Evolutionary conservation across 148 eudicot species (phyloP).

Genomic region (Dianthus caryophyllus): DNA sequence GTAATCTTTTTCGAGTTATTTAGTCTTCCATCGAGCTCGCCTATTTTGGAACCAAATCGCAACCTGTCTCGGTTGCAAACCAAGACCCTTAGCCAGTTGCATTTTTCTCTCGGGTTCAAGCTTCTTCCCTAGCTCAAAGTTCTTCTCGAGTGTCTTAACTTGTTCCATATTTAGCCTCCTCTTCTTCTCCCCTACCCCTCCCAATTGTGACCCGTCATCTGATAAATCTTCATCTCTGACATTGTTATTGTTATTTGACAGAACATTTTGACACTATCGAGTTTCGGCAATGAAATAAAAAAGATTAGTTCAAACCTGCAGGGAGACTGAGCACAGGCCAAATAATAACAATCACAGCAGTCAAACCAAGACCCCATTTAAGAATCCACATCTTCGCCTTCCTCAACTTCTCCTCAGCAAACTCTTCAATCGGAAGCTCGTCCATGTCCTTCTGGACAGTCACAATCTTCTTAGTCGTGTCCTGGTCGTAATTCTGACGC

Average conservation of each 20-base stretch:
- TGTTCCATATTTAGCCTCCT: constrained; percentile 90
- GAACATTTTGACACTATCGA: neutral
- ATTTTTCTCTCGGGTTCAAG: constrained; percentile 96
- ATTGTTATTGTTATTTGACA: neutral
- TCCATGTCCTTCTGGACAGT: constrained; percentile 77
- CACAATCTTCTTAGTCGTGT: constrained; percentile 72
- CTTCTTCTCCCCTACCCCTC: constrained; percentile 65
- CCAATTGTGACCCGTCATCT: constrained; percentile 75
- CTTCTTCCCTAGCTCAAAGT: constrained; percentile 83
- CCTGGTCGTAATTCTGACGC: constrained; percentile 93
- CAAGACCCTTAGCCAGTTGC: constrained; percentile 88
- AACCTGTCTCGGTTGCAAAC: constrained; percentile 86
- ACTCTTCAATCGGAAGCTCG: constrained; percentile 64
- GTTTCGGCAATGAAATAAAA: neutral
- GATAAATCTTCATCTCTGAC: constrained; percentile 72
- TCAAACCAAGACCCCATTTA: constrained; percentile 95
- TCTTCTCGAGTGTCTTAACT: constrained; percentile 87
- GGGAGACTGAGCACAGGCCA: constrained; percentile 95
- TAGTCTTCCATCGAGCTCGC: constrained; percentile 95
- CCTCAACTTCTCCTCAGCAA: constrained; percentile 61
- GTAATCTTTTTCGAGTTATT: constrained; percentile 92
- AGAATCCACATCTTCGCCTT: constrained; percentile 79
- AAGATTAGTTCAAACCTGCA: constrained; percentile 47
- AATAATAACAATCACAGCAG: constrained; percentile 55
- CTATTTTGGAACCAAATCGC: constrained; percentile 98